Conservation (phyloP, 495 filamentous ascomycete genomes). For the Parathielavia appendiculata region DNA sequence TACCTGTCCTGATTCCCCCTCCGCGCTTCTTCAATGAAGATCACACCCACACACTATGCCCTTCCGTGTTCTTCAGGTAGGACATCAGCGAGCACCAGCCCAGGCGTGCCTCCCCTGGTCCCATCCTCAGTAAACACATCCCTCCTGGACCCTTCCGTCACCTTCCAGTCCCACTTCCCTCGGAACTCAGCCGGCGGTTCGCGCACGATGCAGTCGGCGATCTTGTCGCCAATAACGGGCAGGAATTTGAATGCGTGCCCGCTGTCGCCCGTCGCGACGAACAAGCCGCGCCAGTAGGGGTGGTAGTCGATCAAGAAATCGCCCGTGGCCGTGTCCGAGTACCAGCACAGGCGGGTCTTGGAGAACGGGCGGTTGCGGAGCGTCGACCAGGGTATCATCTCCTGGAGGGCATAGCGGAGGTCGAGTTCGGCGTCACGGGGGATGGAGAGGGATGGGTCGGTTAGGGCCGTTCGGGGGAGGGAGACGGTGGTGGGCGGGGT, state of each 20-base stretch:
- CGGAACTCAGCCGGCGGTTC: conserved; percentile 52
- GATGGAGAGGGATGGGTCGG: conserved; percentile 41
- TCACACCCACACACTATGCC: too few relatives aligned
- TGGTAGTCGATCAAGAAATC: conserved; percentile 81
- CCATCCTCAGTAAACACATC: conserved; percentile 58
- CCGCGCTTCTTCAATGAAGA: too few relatives aligned
- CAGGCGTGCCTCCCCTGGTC: conserved; percentile 53
- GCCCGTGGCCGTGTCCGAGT: conserved; percentile 72
- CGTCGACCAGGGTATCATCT: conserved; percentile 53
- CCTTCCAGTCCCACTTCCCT: conserved; percentile 66
- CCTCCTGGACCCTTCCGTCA: conserved; percentile 5
- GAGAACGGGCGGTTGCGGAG: conserved; percentile 61
- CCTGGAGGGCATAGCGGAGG: conserved; percentile 55
- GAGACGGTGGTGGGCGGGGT: conserved; percentile 30
- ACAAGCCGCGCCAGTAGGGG: conserved; percentile 59
- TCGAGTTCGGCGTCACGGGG: conserved; percentile 57
- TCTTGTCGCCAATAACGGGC: conserved; percentile 74
- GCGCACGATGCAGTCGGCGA: conserved; percentile 62
- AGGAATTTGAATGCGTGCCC: conserved; percentile 90
- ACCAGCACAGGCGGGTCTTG: conserved; percentile 80
- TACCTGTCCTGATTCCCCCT: conserved; percentile 1
- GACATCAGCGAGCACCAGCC: conserved; percentile 52
- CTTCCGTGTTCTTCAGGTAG: conserved; percentile 27
- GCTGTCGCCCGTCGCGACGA: conserved; percentile 78
- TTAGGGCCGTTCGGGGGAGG: conserved; percentile 43